Conservation (phyloP, 306 rosid species). For the Gastrolobium villosum region DNA sequence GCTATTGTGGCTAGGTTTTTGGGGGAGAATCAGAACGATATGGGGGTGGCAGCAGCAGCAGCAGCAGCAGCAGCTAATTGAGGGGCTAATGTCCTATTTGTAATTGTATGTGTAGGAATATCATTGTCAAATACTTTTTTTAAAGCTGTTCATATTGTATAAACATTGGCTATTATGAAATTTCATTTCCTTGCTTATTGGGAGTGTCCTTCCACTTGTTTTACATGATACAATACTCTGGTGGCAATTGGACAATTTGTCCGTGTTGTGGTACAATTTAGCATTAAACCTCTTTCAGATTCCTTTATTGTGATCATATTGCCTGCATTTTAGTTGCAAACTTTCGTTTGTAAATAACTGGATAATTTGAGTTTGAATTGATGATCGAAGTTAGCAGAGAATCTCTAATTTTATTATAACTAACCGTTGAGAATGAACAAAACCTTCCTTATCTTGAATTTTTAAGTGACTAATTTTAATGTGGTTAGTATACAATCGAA, state of each 20-base stretch:
- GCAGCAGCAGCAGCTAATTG: neutral
- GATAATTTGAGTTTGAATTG: no score
- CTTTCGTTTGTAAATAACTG: no score
- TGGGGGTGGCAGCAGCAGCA: slow-evolving; percentile 49
- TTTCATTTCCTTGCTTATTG: neutral
- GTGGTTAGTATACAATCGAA: neutral
- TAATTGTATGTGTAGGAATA: slow-evolving; percentile 31
- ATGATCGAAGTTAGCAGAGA: no score
- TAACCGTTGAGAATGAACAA: no score
- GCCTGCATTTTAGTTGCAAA: no score
- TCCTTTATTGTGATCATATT: no score
- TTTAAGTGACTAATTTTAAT: neutral
- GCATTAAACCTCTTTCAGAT: no score
- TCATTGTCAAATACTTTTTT: neutral
- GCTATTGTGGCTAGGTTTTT: slow-evolving; percentile 65
- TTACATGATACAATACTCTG: no score
- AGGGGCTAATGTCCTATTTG: neutral
- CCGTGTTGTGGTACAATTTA: no score
- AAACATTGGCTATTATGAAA: neutral
- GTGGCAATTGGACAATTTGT: no score
- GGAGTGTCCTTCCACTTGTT: neutral
- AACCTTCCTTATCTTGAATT: no score
- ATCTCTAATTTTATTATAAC: no score
- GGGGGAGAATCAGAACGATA: slow-evolving; percentile 51
- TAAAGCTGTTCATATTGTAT: neutral